Base-by-base conservation (phyloP, 805 yeast species). In the Myxozyma neglecta region DNA sequence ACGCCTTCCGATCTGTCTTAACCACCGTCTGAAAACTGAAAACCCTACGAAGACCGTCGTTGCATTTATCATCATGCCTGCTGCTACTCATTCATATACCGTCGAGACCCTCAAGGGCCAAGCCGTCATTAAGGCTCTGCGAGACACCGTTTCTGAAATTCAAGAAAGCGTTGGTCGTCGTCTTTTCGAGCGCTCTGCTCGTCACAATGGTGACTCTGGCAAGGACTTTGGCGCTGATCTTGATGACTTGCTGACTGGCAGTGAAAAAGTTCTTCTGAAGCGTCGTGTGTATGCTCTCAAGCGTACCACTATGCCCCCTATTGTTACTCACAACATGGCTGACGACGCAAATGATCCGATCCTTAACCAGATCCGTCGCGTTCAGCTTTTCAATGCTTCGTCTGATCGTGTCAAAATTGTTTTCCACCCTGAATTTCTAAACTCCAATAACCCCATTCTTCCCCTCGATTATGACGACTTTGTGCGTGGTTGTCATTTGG, bases 1-100 rank as follows among this genome's bases (percentile, higher is more conserved):
- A n/a, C n/a, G n/a, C n/a, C n/a, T n/a, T n/a, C n/a, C n/a, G n/a
- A n/a, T n/a, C n/a, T n/a, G 99, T 68, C 82, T 93, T 72, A 93
- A 93, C 77, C 93, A 93, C 75, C 82, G 86, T 63, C 83, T 93
- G 72, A 90, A 94, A 77, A 86, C 84, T 60, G 76, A 84, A 5
- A 90, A 90, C 46, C 88, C 97, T 6, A 89, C 88, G 70, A 88
- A 87, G 81, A 93, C 98, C 0, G 94, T 93, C 20, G 97, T 93
- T 48, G 98, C 98, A 10, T 93, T 93, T 73, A 90, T 93, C 71
- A 93, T 93, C 75, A 94, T 94, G 98, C 99, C 99, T 2, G 98
- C 97, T 16, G 85, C 86, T 55, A 92, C 96, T 59, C 87, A 89
- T 70, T 92, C 97, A 0, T 93, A 90, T 76, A 94, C 98, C 1